A percentile compares a stretch with the other conserved stretches of the same genome.
Evolutionary conservation across 208 protist genomes (phyloP).

Genomic region (Trypanosoma rangeli): DNA sequence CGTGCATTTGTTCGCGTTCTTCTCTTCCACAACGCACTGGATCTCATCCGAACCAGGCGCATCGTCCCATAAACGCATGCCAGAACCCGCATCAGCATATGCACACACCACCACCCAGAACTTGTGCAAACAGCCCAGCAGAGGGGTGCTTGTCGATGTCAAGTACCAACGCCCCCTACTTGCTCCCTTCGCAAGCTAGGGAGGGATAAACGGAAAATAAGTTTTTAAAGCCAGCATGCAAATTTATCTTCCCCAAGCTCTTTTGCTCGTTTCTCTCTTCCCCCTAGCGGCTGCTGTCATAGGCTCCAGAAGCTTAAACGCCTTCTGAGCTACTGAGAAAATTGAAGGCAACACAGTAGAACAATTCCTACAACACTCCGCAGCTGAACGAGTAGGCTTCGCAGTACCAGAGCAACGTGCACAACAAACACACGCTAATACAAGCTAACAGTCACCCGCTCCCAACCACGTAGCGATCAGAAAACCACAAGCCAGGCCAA

Average conservation of each 20-base stretch:
- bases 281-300: not conserved
- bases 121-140: no score
- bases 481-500: not conserved
- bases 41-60: not conserved
- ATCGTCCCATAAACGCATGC: not conserved
- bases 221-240: no score
- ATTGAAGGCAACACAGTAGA: not conserved
- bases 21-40: not conserved
- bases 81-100: no score
- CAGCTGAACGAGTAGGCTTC: not conserved
- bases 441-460: not conserved
- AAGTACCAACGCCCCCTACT: no score
- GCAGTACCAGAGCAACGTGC: not conserved
- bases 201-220: no score
- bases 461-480: not conserved
- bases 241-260: no score
- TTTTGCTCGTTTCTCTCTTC: not conserved
- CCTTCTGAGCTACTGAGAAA: not conserved
- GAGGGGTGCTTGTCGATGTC: no score
- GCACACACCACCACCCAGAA: no score
- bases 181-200: no score
- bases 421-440: not conserved
- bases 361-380: not conserved
- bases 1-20: not conserved
- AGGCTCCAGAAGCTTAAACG: not conserved